Conservation (phyloP, 768 basidiomycete genomes). For the Leucosporidium creatinivorum region DNA sequence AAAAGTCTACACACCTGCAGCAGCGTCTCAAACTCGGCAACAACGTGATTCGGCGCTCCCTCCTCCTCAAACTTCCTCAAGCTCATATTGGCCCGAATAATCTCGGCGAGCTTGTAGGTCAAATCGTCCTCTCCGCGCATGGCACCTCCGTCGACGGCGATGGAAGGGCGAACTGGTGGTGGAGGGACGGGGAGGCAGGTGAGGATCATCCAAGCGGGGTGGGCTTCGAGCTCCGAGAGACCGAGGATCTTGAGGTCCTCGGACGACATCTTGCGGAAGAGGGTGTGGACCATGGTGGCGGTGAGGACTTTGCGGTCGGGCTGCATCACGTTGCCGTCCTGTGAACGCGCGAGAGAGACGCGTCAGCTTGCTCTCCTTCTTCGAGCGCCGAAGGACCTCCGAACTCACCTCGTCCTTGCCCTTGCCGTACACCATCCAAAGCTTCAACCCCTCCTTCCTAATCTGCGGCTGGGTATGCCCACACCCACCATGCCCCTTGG, state of each 20-base stretch:
- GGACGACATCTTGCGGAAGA: conserved; percentile 92
- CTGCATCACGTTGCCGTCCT: conserved; percentile 30
- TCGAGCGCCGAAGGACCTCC: not conserved
- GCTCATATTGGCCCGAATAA: conserved; percentile 89
- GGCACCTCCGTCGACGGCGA: conserved; percentile 90
- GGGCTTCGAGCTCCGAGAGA: conserved; percentile 87
- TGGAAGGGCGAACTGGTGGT: conserved; percentile 94
- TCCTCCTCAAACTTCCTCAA: conserved; percentile 90
- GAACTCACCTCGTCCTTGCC: conserved; percentile 70
- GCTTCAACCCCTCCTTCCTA: conserved; percentile 88
- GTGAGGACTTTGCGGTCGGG: conserved; percentile 35
- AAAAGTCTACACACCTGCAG: conserved; percentile 69
- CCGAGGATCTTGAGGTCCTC: conserved; percentile 81
- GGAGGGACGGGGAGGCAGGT: conserved; percentile 97
- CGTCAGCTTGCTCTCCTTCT: not conserved
- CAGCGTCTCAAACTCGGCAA: conserved; percentile 90
- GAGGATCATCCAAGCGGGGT: conserved; percentile 99
- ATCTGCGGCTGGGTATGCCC: conserved; percentile 83
- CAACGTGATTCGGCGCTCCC: conserved; percentile 91
- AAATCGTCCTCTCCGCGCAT: conserved; percentile 97
- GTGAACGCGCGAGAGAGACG: not conserved
- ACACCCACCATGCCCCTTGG: conserved; percentile 91
- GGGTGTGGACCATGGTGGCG: conserved; percentile 68
- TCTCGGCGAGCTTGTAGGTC: conserved; percentile 95
- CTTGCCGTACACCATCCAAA: conserved; percentile 90